Base-by-base conservation (phyloP, 2,329 filamentous ascomycete genomes). In the Colletotrichum tropicale region DNA sequence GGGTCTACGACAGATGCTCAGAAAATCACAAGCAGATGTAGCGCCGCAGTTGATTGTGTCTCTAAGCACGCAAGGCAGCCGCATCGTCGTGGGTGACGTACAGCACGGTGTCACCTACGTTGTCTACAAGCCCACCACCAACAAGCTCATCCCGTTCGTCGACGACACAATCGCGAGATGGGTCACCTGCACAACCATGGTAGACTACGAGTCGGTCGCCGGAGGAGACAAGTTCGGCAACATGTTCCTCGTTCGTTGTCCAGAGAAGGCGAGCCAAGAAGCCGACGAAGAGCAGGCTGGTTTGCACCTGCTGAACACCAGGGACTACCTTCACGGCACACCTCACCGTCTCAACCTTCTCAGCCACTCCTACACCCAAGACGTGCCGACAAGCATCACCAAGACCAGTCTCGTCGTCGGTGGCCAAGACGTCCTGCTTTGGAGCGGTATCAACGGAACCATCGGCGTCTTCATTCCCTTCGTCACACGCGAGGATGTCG, bases 211-310 rank as follows among this genome's bases (percentile, higher is more conserved):
- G 83, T 98, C 97, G 2, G 93, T 95, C 28, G 96, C 96, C 4
- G 97, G 96, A 43, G 96, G 96, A 43, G 97, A 99, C 87, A 98
- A 98, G 83, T 99, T 99, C 79, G 98, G 97, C 76, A 99, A 99
- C 81, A 86, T 99, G 18, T 99, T 96, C 93, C 91, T 99, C 60
- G 89, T 99, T 34, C 94, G 97, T 64, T 97, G 95, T 81, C 96
- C 96, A 0, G 88, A 93, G 76, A 97, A 98, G 83, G 93, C 94
- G 9, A 98, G 95, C 48, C 93, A 96, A 78, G 95, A 98, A 83
- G 94, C 96, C 0, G 97, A 99, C 80, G 97, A 98, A 83, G 95
- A 98, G 76, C 95, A 95, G 62, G 95, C 95, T 5, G 96, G 96
- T 16, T 93, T 96, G 4, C 96, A 98, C 85, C 91, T 99, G n/a